Evolutionary conservation across 192 early-diverging fungal genomes (phyloP).

Genomic region (Backusella liffmaniae): DNA sequence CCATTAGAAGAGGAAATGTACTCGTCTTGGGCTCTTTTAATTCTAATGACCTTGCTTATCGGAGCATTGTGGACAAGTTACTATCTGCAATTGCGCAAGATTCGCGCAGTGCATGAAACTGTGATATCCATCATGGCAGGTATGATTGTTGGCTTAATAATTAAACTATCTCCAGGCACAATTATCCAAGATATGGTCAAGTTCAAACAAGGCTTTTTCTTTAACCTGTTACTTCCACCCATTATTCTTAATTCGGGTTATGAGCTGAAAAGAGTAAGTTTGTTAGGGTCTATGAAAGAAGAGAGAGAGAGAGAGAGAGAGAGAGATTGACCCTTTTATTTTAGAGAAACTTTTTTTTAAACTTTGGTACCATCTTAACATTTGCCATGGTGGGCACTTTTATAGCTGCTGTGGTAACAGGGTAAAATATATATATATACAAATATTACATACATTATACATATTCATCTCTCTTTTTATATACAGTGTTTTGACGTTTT

Average conservation of each 20-base stretch:
- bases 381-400: slow-evolving; percentile 95
- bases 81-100: slow-evolving; percentile 81
- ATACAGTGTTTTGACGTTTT: slow-evolving; percentile 59
- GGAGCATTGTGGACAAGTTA: slow-evolving; percentile 86
- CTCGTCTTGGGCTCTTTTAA: slow-evolving; percentile 81
- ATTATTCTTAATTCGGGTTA: slow-evolving; percentile 98
- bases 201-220: slow-evolving; percentile 92
- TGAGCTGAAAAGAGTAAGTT: slow-evolving; percentile 80
- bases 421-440: slow-evolving; percentile 40
- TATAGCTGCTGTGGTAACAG: slow-evolving; percentile 88
- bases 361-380: slow-evolving; percentile 84
- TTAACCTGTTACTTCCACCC: slow-evolving; percentile 94
- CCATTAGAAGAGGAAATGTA: slow-evolving; percentile 68
- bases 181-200: slow-evolving; percentile 79
- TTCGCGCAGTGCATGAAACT: slow-evolving; percentile 93
- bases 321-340: not conserved
- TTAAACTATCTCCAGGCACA: slow-evolving; percentile 53
- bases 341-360: slow-evolving; percentile 81
- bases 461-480: not conserved
- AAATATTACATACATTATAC: not conserved
- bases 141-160: slow-evolving; percentile 67
- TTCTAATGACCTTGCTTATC: slow-evolving; percentile 82
- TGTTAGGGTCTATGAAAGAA: not conserved
- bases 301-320: not conserved
- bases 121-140: slow-evolving; percentile 91